These are phyloP conservation scores for Neurospora sp. DNA, from an alignment of 2,329 filamentous ascomycete genomes.

Conservation along the genomic window DNA sequence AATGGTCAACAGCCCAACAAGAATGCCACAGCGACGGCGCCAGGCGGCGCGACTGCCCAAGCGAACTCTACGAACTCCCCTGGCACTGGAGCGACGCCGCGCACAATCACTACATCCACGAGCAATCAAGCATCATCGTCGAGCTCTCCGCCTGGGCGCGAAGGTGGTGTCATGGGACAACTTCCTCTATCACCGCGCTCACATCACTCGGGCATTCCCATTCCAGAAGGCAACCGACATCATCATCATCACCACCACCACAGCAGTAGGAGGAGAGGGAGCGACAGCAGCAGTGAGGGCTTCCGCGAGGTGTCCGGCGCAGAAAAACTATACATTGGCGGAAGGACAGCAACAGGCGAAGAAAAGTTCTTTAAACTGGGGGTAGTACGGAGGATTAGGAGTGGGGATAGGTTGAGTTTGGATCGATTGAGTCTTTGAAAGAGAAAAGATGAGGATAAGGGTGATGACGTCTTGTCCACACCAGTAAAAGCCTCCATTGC, in stretches of 20 bases:
- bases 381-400: conserved; percentile 62
- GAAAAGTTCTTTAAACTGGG: conserved; percentile 75
- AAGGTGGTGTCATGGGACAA: conserved; percentile 20
- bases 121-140: conserved; percentile 7
- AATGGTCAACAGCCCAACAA: conserved; percentile 28
- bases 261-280: conserved; percentile 49
- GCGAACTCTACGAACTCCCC: conserved; percentile 10
- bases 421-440: conserved; percentile 64
- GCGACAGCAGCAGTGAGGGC: conserved; percentile 66
- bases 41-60: conserved; percentile 18
- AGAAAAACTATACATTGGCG: conserved; percentile 77
- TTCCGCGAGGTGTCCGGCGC: conserved; percentile 63
- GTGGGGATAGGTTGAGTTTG: conserved; percentile 64
- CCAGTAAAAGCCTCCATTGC: neutral
- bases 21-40: conserved; percentile 18
- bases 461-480: neutral
- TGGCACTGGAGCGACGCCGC: conserved; percentile 12
- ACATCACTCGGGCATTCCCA: conserved; percentile 27
- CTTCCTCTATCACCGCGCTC: conserved; percentile 20
- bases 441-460: neutral
- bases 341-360: conserved; percentile 65
- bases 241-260: neutral
- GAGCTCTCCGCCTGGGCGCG: conserved; percentile 10
- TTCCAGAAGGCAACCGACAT: conserved; percentile 19
- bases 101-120: conserved; percentile 11